A percentile compares a stretch with the other conserved stretches of the same genome.
phyloP scores from a whole-genome alignment of 306 rosid species.

The Cucurbita ficifolia region DNA sequence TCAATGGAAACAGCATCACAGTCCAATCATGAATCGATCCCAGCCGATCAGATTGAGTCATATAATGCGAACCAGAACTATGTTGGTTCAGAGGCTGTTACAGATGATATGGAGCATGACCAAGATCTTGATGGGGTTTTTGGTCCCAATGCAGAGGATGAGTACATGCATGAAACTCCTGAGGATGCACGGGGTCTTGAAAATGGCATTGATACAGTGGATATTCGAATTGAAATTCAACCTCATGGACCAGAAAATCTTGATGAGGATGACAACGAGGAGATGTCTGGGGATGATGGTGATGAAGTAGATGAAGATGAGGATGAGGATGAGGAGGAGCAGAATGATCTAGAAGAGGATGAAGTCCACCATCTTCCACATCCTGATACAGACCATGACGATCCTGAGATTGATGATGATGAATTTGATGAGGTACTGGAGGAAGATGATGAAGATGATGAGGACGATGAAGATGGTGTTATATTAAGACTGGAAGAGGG shows the following conservation, averaged over 20 bases:
- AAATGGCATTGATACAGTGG: slow-evolving; percentile 49
- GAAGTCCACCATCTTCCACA: slow-evolving; percentile 84
- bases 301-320: slow-evolving; percentile 81
- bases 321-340: slow-evolving; percentile 87
- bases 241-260: slow-evolving; percentile 64
- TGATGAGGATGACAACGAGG: slow-evolving; percentile 77
- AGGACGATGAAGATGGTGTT: slow-evolving; percentile 90
- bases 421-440: slow-evolving; percentile 89
- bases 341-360: slow-evolving; percentile 74
- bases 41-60: slow-evolving; percentile 44
- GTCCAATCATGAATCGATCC: slow-evolving; percentile 37
- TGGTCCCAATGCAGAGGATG: slow-evolving; percentile 57
- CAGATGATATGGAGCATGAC: slow-evolving; percentile 96
- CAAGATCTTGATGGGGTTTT: slow-evolving; percentile 73
- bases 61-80: slow-evolving; percentile 42
- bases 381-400: slow-evolving; percentile 88
- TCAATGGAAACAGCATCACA: slow-evolving; percentile 55
- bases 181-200: slow-evolving; percentile 60
- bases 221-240: slow-evolving; percentile 59
- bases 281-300: slow-evolving; percentile 90
- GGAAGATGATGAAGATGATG: slow-evolving; percentile 93
- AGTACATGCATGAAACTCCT: slow-evolving; percentile 72
- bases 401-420: slow-evolving; percentile 86
- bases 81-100: slow-evolving; percentile 86
- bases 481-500: slow-evolving; percentile 93